Conservation (phyloP, 192 early-diverging fungal genomes). For the Coemansia sp. region DNA sequence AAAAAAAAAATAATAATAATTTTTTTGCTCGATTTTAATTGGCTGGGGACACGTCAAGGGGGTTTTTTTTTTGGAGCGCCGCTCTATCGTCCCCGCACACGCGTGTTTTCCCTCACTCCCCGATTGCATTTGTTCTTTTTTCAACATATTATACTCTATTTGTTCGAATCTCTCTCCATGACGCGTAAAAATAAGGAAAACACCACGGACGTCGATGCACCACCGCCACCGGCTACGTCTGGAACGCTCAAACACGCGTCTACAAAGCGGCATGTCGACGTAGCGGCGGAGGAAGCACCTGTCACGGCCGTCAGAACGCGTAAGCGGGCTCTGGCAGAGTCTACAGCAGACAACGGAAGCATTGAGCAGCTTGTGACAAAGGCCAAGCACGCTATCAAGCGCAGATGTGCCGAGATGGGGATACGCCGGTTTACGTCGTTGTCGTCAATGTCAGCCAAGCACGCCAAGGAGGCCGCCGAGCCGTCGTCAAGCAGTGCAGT, state of each 20-base stretch:
- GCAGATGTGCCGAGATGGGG: slow-evolving; percentile 47
- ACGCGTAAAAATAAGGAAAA: slow-evolving; percentile 34
- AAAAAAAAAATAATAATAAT: background rate
- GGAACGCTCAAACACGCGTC: slow-evolving; percentile 2
- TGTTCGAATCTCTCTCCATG: background rate
- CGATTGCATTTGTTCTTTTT: background rate
- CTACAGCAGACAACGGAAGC: slow-evolving; percentile 7
- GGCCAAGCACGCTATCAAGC: slow-evolving; percentile 47
- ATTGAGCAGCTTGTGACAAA: slow-evolving; percentile 26
- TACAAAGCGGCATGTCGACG: background rate
- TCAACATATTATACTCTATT: background rate
- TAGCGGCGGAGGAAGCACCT: background rate
- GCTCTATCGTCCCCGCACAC: background rate
- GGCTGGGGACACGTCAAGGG: background rate
- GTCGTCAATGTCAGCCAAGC: slow-evolving; percentile 31
- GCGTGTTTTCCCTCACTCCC: background rate
- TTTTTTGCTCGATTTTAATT: background rate
- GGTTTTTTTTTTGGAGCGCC: background rate
- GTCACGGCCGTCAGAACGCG: slow-evolving; percentile 4
- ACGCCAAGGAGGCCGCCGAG: background rate
- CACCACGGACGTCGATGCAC: slow-evolving; percentile 3
- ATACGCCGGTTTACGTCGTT: slow-evolving; percentile 43
- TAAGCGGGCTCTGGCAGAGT: slow-evolving; percentile 30
- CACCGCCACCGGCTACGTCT: background rate
- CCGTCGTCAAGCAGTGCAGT: background rate